A percentile compares a stretch with the other conserved stretches of the same genome.
These are phyloP conservation scores for Sicyos edulis DNA, from an alignment of 306 rosid genomes.

Conservation along the genomic window DNA sequence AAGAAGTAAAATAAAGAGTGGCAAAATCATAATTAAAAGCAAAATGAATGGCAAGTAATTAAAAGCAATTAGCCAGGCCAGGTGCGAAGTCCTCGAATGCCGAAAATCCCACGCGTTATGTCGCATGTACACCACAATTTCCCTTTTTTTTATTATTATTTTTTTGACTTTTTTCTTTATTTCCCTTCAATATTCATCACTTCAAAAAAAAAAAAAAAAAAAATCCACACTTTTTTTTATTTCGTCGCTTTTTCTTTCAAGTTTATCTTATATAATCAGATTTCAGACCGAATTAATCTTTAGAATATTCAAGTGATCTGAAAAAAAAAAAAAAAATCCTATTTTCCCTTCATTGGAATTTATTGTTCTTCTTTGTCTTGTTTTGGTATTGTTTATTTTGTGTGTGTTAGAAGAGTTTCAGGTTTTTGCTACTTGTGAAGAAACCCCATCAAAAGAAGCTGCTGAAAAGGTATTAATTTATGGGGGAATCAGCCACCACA, in stretches of 20 bases:
- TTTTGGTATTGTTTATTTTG: background rate
- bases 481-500: slow-evolving; percentile 57
- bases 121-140: slow-evolving; percentile 3
- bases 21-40: slow-evolving; percentile 8
- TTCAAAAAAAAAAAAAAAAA: background rate
- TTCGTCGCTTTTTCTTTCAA: background rate
- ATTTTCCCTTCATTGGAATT: background rate
- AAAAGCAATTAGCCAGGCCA: background rate
- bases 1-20: background rate
- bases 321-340: background rate
- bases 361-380: background rate
- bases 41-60: background rate
- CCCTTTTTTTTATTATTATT: background rate
- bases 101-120: slow-evolving; percentile 23
- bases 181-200: background rate
- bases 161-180: no score
- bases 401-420: background rate
- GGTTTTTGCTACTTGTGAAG: background rate
- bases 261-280: background rate
- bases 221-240: background rate
- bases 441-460: background rate
- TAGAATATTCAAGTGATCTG: slow-evolving; percentile 2
- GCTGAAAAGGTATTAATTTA: slow-evolving; percentile 23
- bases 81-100: slow-evolving; percentile 18
- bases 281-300: background rate